These are phyloP conservation scores for Porphyrellus cyaneotinctus DNA, from an alignment of 768 basidiomycete species.

Conservation along the genomic window DNA sequence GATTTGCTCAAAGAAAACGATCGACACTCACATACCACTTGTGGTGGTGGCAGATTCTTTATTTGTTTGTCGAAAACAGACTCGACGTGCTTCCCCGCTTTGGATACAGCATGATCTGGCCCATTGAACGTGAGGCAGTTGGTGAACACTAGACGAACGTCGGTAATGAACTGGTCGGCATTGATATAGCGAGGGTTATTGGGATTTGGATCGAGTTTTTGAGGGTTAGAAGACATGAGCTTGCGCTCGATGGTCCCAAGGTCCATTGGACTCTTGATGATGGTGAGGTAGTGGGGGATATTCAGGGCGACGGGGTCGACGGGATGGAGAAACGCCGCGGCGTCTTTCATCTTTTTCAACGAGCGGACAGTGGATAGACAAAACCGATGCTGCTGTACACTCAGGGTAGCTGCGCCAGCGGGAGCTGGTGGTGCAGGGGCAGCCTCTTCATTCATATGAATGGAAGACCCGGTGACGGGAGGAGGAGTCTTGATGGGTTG, in stretches of 20 bases:
- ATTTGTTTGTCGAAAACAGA: slow-evolving; percentile 85
- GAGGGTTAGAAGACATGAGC: slow-evolving; percentile 71
- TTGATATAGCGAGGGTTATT: slow-evolving; percentile 72
- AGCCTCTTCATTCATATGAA: slow-evolving; percentile 29
- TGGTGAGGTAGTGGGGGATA: slow-evolving; percentile 82
- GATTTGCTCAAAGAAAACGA: slow-evolving; percentile 11
- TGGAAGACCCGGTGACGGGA: slow-evolving; percentile 47
- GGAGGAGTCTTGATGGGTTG: slow-evolving; percentile 63
- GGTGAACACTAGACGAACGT: slow-evolving; percentile 83
- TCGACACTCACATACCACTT: slow-evolving; percentile 56
- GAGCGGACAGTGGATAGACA: slow-evolving; percentile 71
- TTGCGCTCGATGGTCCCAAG: slow-evolving; percentile 90
- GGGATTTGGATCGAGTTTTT: slow-evolving; percentile 67
- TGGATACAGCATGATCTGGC: slow-evolving; percentile 72
- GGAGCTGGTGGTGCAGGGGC: slow-evolving; percentile 3
- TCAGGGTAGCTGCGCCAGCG: slow-evolving; percentile 42
- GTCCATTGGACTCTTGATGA: slow-evolving; percentile 94
- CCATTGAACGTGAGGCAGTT: slow-evolving; percentile 95
- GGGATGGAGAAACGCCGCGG: slow-evolving; percentile 74
- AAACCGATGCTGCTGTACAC: slow-evolving; percentile 72
- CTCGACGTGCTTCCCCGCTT: slow-evolving; percentile 80
- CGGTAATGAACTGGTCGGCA: slow-evolving; percentile 77
- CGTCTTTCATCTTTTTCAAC: slow-evolving; percentile 84
- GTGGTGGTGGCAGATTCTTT: slow-evolving; percentile 72
- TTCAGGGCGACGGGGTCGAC: slow-evolving; percentile 84